Percentiles rank a stretch among this genome's conserved stretches.
Evolutionary conservation across 371 early-diverging fungal species (phyloP).

Genomic region (Spiromyces aspiralis): DNA sequence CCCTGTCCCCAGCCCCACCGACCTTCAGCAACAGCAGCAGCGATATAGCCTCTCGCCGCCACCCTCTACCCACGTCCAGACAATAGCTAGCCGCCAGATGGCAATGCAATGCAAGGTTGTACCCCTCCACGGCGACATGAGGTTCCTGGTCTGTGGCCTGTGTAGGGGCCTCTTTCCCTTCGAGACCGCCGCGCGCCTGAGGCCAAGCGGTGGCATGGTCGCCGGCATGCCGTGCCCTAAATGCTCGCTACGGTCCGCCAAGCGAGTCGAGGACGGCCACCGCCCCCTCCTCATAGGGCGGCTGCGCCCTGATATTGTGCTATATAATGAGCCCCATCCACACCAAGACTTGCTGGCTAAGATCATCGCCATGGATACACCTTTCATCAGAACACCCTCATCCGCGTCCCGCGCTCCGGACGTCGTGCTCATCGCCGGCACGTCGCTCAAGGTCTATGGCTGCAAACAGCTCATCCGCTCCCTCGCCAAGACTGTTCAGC

Average conservation of each 20-base stretch:
- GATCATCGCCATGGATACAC: slow-evolving; percentile 20
- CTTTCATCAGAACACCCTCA: neutral
- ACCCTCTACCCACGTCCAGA: too few species aligned
- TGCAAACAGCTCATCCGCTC: slow-evolving; percentile 78
- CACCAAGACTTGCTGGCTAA: slow-evolving; percentile 68
- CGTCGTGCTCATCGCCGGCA: slow-evolving; percentile 94
- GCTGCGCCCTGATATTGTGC: slow-evolving; percentile 88
- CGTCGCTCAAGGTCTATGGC: slow-evolving; percentile 90
- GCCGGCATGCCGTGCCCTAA: slow-evolving; percentile 56
- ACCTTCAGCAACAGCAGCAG: too few species aligned
- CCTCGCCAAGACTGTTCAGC: slow-evolving; percentile 42
- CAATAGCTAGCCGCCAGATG: too few species aligned
- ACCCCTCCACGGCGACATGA: slow-evolving; percentile 88
- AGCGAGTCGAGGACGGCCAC: slow-evolving; percentile 51
- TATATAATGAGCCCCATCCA: slow-evolving; percentile 95
- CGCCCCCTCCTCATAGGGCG: slow-evolving; percentile 62
- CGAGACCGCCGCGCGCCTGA: neutral
- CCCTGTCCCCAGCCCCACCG: too few species aligned
- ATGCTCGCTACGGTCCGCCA: slow-evolving; percentile 40
- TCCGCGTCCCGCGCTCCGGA: slow-evolving; percentile 37
- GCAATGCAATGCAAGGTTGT: slow-evolving; percentile 37
- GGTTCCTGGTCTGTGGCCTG: slow-evolving; percentile 64
- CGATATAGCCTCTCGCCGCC: too few species aligned
- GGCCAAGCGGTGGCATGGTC: slow-evolving; percentile 11
- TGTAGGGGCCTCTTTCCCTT: slow-evolving; percentile 33